These are phyloP conservation scores for Exophiala alcalophila DNA, from an alignment of 2,329 filamentous ascomycete species.

Conservation along the genomic window DNA sequence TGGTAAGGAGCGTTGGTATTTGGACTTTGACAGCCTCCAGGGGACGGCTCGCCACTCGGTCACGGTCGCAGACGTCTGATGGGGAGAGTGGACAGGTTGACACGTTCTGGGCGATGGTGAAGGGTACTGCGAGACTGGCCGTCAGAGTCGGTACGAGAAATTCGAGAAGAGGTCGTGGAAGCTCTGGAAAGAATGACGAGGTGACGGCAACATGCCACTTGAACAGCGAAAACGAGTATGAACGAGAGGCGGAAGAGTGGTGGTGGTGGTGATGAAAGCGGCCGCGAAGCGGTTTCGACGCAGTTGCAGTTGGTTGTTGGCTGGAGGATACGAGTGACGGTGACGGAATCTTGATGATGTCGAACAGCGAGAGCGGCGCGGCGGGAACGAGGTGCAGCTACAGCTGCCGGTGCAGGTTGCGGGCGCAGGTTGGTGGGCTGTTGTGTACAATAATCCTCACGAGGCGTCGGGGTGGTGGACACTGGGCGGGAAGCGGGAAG, in stretches of 20 bases:
- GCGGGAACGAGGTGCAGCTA: too few species aligned
- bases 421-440: too few species aligned
- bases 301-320: slow-evolving; percentile 2
- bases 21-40: slow-evolving; percentile 12
- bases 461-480: too few species aligned
- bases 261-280: too few species aligned
- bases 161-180: slow-evolving; percentile 2
- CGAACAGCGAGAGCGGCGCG: too few species aligned
- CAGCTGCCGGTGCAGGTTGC: too few species aligned
- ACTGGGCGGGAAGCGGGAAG: too few species aligned
- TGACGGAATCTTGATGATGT: slow-evolving; percentile 4
- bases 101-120: slow-evolving; percentile 4
- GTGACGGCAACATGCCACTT: not conserved
- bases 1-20: slow-evolving; percentile 8
- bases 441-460: too few species aligned
- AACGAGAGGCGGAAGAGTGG: not conserved
- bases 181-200: slow-evolving; percentile 14
- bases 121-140: too few species aligned
- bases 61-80: slow-evolving; percentile 12
- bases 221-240: not conserved
- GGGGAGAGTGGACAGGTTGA: slow-evolving; percentile 3
- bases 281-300: slow-evolving; percentile 6
- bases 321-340: not conserved
- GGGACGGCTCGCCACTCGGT: slow-evolving; percentile 12
- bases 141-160: too few species aligned